A percentile compares a stretch with the other conserved stretches of the same genome.
phyloP scores from a whole-genome alignment of 2,329 filamentous ascomycete genomes.

The Mariannaea sp. region DNA sequence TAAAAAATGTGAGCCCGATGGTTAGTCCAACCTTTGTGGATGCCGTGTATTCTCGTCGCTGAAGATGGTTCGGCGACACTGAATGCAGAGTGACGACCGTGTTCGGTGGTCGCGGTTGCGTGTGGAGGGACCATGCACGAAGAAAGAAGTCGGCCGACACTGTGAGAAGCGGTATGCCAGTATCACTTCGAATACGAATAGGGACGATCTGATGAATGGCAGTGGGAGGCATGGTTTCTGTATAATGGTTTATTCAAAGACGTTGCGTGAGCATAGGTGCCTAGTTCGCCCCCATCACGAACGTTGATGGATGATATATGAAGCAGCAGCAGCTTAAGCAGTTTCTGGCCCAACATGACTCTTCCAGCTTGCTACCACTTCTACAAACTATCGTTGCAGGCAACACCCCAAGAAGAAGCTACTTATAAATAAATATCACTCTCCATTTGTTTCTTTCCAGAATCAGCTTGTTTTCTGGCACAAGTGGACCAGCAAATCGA shows the following conservation, averaged over 20 bases:
- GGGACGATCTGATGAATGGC: background rate
- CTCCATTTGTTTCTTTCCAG: no score
- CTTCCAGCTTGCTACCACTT: no score
- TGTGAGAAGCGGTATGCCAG: background rate
- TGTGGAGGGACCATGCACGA: background rate
- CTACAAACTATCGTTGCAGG: no score
- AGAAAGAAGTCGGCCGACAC: background rate
- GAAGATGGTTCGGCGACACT: background rate
- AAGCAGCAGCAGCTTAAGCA: background rate
- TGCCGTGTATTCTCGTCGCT: constrained; percentile 5
- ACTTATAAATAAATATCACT: no score
- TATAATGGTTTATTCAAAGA: no score
- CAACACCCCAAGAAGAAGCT: no score
- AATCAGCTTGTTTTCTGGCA: no score
- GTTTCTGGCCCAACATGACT: background rate
- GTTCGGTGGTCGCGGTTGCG: background rate
- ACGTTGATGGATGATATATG: background rate
- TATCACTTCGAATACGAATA: background rate
- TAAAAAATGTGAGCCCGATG: background rate
- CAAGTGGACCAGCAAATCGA: no score
- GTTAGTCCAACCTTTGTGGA: constrained; percentile 6
- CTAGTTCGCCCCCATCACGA: background rate
- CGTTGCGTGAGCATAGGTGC: background rate
- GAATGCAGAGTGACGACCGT: background rate
- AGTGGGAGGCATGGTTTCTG: background rate